Conservation (phyloP, 768 basidiomycete species). For the Phaeotremella fagi region DNA sequence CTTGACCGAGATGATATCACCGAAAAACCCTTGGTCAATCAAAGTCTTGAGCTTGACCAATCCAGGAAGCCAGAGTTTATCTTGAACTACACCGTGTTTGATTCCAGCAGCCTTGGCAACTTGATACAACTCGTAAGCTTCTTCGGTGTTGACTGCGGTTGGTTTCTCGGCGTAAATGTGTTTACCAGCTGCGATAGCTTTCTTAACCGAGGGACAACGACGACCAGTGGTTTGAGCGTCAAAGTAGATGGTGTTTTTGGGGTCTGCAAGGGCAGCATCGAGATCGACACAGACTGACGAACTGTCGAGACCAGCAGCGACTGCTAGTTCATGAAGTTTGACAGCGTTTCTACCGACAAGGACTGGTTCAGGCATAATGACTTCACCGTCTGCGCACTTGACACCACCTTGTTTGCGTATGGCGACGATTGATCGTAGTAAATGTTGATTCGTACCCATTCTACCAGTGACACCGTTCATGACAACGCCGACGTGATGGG, state of each 20-base stretch:
- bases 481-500: conserved; percentile 13
- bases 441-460: conserved; percentile 27
- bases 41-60: conserved; percentile 19
- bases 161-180: conserved; percentile 28
- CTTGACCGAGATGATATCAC: conserved; percentile 19
- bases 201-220: conserved; percentile 18
- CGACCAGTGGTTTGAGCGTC: conserved; percentile 25
- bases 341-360: conserved; percentile 15
- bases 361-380: conserved; percentile 20
- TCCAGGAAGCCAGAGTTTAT: conserved; percentile 24
- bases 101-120: conserved; percentile 12
- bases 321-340: conserved; percentile 17
- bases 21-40: conserved; percentile 22
- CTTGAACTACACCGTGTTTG: conserved; percentile 26
- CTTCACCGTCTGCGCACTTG: conserved; percentile 15
- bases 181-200: conserved; percentile 20
- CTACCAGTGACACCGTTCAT: conserved; percentile 28
- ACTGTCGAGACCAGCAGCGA: conserved; percentile 8
- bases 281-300: conserved; percentile 6
- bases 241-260: conserved; percentile 12
- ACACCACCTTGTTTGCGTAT: conserved; percentile 21
- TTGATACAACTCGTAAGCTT: conserved; percentile 23
- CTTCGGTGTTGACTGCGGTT: conserved; percentile 10
- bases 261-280: conserved; percentile 14
- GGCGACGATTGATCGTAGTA: conserved; percentile 24